phyloP scores from a whole-genome alignment of 2,329 filamentous ascomycete genomes.

The Aspergillus eucalypticola region DNA sequence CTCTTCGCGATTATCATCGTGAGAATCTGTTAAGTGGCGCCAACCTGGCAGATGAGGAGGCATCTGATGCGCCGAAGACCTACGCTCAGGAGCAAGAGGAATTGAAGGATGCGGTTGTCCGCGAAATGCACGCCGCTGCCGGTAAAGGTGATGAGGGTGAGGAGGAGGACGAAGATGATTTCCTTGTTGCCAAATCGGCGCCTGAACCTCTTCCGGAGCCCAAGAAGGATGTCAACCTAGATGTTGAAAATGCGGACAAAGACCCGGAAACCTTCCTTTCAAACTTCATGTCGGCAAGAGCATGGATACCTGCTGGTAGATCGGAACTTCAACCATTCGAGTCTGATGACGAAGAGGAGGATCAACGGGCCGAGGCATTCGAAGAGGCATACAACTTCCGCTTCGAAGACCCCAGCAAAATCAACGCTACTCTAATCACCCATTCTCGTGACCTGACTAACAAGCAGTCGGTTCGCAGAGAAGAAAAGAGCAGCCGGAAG shows the following conservation, averaged over 20 bases:
- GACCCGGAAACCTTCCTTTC: slow-evolving; percentile 92
- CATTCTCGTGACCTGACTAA: slow-evolving; percentile 85
- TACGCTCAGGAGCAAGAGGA: slow-evolving; percentile 88
- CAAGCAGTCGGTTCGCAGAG: slow-evolving; percentile 79
- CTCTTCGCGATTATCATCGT: slow-evolving; percentile 85
- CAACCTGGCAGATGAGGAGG: slow-evolving; percentile 56
- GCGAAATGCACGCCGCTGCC: slow-evolving; percentile 71
- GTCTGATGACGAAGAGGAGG: slow-evolving; percentile 81
- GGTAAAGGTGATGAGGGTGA: slow-evolving; percentile 51
- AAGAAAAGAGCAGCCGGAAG: slow-evolving; percentile 75
- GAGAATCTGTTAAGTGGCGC: slow-evolving; percentile 80
- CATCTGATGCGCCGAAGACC: slow-evolving; percentile 58
- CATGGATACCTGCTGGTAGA: slow-evolving; percentile 74
- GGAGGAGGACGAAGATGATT: slow-evolving; percentile 66
- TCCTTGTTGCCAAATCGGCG: slow-evolving; percentile 71
- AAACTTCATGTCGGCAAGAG: slow-evolving; percentile 89
- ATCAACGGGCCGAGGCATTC: slow-evolving; percentile 76
- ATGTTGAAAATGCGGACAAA: slow-evolving; percentile 76
- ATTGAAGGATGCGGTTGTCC: slow-evolving; percentile 73
- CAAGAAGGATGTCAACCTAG: slow-evolving; percentile 58
- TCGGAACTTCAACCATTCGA: slow-evolving; percentile 78
- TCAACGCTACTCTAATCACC: slow-evolving; percentile 83
- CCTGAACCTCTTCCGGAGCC: slow-evolving; percentile 29
- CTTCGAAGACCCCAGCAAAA: slow-evolving; percentile 86
- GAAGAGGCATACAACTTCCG: slow-evolving; percentile 94